These are phyloP conservation scores for Posidonia oceanica DNA, from an alignment of 116 monocot species.

Conservation along the genomic window DNA sequence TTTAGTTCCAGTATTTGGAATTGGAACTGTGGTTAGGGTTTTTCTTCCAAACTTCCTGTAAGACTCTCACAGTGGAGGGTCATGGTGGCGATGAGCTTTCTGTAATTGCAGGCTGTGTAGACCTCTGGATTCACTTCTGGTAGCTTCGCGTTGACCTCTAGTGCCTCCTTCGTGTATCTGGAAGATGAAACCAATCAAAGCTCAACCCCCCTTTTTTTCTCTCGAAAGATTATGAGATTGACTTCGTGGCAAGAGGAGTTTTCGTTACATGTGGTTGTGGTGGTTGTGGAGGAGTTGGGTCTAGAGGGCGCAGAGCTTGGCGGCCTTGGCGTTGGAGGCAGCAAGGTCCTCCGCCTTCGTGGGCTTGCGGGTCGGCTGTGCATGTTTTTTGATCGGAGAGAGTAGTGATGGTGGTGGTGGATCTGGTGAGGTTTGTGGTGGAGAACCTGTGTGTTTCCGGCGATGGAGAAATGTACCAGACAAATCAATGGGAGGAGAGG, in stretches of 20 bases:
- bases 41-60: no score
- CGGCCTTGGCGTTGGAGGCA: slow-evolving; percentile 42
- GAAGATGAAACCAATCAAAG: no score
- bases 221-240: no score
- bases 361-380: slow-evolving; percentile 55
- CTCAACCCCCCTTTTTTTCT: neutral
- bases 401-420: no score
- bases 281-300: slow-evolving; percentile 58
- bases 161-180: slow-evolving; percentile 44
- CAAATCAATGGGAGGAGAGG: no score
- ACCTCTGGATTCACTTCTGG: slow-evolving; percentile 84
- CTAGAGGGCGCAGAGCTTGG: slow-evolving; percentile 60
- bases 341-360: slow-evolving; percentile 32
- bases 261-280: slow-evolving; percentile 26
- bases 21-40: no score
- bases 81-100: no score
- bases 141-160: slow-evolving; percentile 55
- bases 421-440: slow-evolving; percentile 3
- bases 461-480: no score
- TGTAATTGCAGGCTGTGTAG: slow-evolving; percentile 80
- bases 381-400: no score
- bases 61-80: no score
- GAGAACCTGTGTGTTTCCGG: neutral
- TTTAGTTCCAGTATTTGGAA: no score
- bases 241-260: neutral